Evolutionary conservation across 108 stramenopile genomes (phyloP), one percentile per base, ranked within the genome.

Genomic region (Skeletonema potamos): DNA sequence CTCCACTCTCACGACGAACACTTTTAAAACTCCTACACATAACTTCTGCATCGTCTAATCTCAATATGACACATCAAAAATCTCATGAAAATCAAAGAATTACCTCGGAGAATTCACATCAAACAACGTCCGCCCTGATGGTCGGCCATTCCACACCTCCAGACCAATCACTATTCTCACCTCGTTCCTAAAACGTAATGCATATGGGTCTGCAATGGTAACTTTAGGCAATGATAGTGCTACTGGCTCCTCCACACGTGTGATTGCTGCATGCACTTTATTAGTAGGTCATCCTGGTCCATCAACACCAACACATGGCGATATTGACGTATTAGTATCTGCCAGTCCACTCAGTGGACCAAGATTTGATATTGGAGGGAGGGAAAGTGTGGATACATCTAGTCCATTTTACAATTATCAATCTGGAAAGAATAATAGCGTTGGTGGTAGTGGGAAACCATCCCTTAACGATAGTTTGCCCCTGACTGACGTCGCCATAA

Each of bases 251-350:
- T 51, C 48, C 48, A 93, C 92, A 0, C 86, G 84, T 54, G 76
- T 93, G 6, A 39, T 91, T 22, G 82, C 83, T 4, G 89, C 84
- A 15, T 85, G 82, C 33, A 87, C 88, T 1, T 44, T 89, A 6
- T 71, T 83, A 30, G 85, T 93, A 10, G 92, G 92, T 4, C 87
- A 85, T 72, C 92, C 89, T 20, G 55, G 65, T 10, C 73, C 85
- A 22, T 57, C 80, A 10, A 66, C 70, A 37, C 86, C 83, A 15
- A 68, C 72, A 58, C 60, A 70, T 43, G 89, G 89, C 9, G 89
- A 90, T 57, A 61, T 86, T 15, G 78, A 84, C 11, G 77, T 90
- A 1, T 44, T 41, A 1, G 59, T 87, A 2, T 32, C 64, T 8
- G 79, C 73, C 2, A 70, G 64, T 59, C 79, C 79, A 4, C 34